A percentile compares a stretch with the other conserved stretches of the same genome.
These are phyloP conservation scores for Pseudopithomyces chartarum DNA, from an alignment of 2,329 filamentous ascomycete genomes.

Conservation along the genomic window DNA sequence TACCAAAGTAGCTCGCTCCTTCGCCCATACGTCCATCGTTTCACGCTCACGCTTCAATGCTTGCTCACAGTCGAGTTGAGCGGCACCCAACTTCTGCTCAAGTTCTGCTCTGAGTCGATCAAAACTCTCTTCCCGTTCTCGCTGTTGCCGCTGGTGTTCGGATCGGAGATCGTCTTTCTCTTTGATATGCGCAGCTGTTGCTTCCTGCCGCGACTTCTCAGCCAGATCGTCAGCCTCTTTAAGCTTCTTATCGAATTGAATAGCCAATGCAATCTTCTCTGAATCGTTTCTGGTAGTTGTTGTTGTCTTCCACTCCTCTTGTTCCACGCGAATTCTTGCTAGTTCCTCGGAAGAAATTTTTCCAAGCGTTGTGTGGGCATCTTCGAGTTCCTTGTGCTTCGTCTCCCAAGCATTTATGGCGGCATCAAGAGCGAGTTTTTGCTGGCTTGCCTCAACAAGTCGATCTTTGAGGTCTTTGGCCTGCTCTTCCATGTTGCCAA, in stretches of 20 bases:
- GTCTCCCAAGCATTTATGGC: constrained; percentile 48
- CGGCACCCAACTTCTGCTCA: constrained; percentile 44
- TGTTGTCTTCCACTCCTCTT: constrained; percentile 51
- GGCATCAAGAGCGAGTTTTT: constrained; percentile 34
- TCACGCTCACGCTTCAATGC: constrained; percentile 54
- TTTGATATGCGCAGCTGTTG: constrained; percentile 39
- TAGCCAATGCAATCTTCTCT: constrained; percentile 46
- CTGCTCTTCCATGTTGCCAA: constrained; percentile 58
- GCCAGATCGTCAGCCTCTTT: constrained; percentile 56
- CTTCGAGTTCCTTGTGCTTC: constrained; percentile 51
- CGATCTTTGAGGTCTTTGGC: constrained; percentile 57
- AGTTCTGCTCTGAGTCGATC: constrained; percentile 50
- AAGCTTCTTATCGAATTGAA: constrained; percentile 46
- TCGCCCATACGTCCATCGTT: constrained; percentile 54
- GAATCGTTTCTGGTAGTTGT: constrained; percentile 40
- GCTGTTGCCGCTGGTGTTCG: constrained; percentile 39
- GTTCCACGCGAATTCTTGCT: constrained; percentile 40
- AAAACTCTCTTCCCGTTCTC: constrained; percentile 49
- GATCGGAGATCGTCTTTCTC: constrained; percentile 43
- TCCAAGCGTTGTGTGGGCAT: constrained; percentile 44
- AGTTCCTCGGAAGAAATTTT: constrained; percentile 43
- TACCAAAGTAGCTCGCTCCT: constrained; percentile 45
- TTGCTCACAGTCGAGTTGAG: constrained; percentile 52
- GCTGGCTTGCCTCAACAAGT: constrained; percentile 45
- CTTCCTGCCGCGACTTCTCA: constrained; percentile 54